phyloP scores from a whole-genome alignment of 805 yeast genomes.

The Kazachstania africana region DNA sequence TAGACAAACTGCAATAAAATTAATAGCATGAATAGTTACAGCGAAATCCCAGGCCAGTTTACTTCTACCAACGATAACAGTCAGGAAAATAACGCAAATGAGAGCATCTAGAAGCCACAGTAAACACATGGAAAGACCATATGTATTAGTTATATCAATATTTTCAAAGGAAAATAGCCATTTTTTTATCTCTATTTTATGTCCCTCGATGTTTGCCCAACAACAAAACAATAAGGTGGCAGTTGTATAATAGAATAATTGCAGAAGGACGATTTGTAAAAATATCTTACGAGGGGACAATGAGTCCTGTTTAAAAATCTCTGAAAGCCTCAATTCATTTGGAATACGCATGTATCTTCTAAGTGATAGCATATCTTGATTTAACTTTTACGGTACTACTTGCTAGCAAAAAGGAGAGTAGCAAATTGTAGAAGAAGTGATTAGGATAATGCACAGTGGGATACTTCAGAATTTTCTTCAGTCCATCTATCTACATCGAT shows the following conservation, averaged over 20 bases:
- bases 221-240: conserved; percentile 57
- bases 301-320: conserved; percentile 29
- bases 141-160: conserved; percentile 60
- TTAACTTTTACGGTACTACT: background rate
- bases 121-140: conserved; percentile 63
- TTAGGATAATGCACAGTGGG: too few species aligned
- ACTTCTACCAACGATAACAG: conserved; percentile 81
- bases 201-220: conserved; percentile 59
- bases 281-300: conserved; percentile 49
- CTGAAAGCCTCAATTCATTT: conserved; percentile 20
- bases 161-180: conserved; percentile 78
- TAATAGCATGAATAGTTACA: conserved; percentile 76
- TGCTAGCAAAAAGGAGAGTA: too few species aligned
- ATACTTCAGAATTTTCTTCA: too few species aligned
- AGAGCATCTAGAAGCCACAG: conserved; percentile 80
- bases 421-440: too few species aligned
- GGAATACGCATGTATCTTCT: conserved; percentile 23
- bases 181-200: conserved; percentile 42
- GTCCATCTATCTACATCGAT: too few species aligned
- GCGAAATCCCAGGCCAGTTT: conserved; percentile 96
- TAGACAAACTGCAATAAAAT: conserved; percentile 56
- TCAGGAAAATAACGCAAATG: conserved; percentile 72
- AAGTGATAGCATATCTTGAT: conserved; percentile 17
- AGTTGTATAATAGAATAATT: conserved; percentile 63
- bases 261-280: conserved; percentile 67